Conservation (phyloP, 345 rosid genomes). For the Erodium maritimum region DNA sequence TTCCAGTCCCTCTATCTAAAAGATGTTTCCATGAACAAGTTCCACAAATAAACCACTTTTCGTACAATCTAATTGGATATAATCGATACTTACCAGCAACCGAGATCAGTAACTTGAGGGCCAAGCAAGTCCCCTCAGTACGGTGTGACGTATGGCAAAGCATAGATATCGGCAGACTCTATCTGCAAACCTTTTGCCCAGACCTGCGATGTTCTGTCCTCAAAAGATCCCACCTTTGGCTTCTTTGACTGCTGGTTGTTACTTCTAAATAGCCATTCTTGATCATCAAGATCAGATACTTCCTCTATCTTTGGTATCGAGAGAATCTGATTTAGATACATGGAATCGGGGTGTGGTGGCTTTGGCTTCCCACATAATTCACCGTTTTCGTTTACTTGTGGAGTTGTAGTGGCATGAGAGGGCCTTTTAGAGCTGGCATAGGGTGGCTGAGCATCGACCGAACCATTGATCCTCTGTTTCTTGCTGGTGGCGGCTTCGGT, state of each 20-base stretch:
- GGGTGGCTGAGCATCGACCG: background rate
- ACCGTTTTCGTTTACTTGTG: background rate
- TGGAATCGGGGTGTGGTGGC: conserved; percentile 1
- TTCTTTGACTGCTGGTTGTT: background rate
- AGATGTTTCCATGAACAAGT: conserved; percentile 1
- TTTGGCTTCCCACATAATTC: background rate
- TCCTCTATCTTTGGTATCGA: background rate
- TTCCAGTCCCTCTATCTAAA: conserved; percentile 2
- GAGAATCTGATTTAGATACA: background rate
- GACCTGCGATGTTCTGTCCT: conserved; percentile 9
- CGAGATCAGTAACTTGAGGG: conserved; percentile 5
- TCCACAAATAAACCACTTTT: conserved; percentile 7
- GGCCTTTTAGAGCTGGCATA: background rate
- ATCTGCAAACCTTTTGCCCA: conserved; percentile 17
- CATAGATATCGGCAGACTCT: conserved; percentile 12
- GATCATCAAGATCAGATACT: background rate
- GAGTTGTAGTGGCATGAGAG: background rate
- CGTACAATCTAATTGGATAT: conserved; percentile 6
- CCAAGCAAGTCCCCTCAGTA: background rate
- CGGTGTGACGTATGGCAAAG: conserved; percentile 5
- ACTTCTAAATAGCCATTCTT: background rate
- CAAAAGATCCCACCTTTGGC: background rate
- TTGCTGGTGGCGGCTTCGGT: no score
- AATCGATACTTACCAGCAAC: background rate
- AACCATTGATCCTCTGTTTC: background rate